A percentile compares a stretch with the other conserved stretches of the same genome.
Conservation (phyloP, 2,329 filamentous ascomycete genomes). For the Neonectria coccinea region DNA sequence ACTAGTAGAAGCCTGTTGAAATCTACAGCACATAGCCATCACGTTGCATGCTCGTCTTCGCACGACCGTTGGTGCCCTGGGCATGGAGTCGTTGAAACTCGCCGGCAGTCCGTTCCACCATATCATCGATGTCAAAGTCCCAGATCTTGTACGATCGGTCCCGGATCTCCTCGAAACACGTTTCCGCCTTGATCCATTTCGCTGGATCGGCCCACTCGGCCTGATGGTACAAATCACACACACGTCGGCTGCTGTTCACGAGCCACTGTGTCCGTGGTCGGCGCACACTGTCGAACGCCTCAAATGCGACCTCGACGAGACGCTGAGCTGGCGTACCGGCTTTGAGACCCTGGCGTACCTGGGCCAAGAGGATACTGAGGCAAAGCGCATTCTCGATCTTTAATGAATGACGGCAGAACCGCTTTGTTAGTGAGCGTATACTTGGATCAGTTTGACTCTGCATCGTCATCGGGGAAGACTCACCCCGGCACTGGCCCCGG, state of each 20-base stretch:
- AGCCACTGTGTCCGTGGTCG: conserved; percentile 7
- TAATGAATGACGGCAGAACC: background rate
- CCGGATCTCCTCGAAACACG: conserved; percentile 3
- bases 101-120: background rate
- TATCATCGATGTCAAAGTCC: conserved; percentile 3
- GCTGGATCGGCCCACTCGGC: conserved; percentile 5
- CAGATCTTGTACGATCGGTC: conserved; percentile 10
- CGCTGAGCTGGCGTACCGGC: background rate
- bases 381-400: background rate
- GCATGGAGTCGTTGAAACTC: conserved; percentile 1
- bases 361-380: background rate
- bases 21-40: conserved; percentile 1
- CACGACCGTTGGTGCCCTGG: background rate
- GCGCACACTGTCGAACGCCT: background rate
- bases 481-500: background rate
- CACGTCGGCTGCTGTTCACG: conserved; percentile 8
- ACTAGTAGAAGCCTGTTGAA: background rate
- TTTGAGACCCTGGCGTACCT: background rate
- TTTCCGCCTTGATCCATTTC: background rate
- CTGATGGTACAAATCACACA: conserved; percentile 7
- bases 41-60: background rate
- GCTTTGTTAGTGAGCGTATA: background rate
- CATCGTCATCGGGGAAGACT: background rate
- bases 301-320: background rate
- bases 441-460: background rate